A percentile compares a stretch with the other conserved stretches of the same genome.
These are phyloP conservation scores for Luvunga scandens DNA, from an alignment of 345 rosid species.

Conservation along the genomic window DNA sequence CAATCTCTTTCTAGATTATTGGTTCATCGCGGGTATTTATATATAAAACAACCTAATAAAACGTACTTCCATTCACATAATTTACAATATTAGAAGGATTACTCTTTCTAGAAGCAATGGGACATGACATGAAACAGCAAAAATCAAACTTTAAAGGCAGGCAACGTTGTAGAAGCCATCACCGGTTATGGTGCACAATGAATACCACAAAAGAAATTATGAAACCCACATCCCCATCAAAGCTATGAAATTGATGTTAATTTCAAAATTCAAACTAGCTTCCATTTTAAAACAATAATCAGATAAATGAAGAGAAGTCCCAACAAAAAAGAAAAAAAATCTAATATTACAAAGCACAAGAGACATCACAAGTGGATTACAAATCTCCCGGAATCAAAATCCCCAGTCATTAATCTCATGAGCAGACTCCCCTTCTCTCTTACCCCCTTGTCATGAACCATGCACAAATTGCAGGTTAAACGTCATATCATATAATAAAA, in stretches of 20 bases:
- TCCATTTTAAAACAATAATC: neutral
- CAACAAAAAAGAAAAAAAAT: neutral
- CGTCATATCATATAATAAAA: slow-evolving; percentile 23
- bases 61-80: neutral
- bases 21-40: no score
- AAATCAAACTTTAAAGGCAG: neutral
- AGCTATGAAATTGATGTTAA: neutral
- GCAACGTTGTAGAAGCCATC: neutral
- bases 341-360: slow-evolving; percentile 41
- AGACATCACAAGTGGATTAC: slow-evolving; percentile 25
- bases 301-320: slow-evolving; percentile 12
- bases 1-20: no score
- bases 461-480: slow-evolving; percentile 28
- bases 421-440: slow-evolving; percentile 11
- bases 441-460: slow-evolving; percentile 10
- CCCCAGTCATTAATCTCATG: slow-evolving; percentile 13
- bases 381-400: slow-evolving; percentile 26
- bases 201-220: neutral
- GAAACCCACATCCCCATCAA: neutral
- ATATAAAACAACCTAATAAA: neutral
- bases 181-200: neutral
- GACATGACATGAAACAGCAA: neutral
- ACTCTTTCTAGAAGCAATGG: neutral
- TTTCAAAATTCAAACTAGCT: neutral
- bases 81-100: neutral